These are phyloP conservation scores for Neurospora sp. DNA, from an alignment of 495 filamentous ascomycete species.

Conservation along the genomic window DNA sequence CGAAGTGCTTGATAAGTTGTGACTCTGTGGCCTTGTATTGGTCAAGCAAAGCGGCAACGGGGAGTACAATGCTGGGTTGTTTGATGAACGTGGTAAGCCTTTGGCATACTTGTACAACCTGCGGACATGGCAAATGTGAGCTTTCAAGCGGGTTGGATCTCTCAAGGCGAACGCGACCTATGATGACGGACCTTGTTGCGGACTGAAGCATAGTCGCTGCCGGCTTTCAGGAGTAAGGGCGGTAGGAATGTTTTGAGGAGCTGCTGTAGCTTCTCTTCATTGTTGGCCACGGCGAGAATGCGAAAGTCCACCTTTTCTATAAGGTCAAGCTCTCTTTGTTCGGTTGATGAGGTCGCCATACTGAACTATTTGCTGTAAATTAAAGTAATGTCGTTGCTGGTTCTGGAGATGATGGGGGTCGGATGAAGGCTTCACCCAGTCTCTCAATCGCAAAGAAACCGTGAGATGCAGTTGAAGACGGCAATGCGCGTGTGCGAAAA, in stretches of 20 bases:
- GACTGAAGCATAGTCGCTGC: constrained; percentile 67
- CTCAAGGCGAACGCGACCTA: not conserved
- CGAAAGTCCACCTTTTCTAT: constrained; percentile 85
- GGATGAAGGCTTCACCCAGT: not conserved
- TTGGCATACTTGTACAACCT: constrained; percentile 65
- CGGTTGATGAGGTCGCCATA: constrained; percentile 31
- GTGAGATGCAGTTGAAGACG: not conserved
- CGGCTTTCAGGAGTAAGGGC: constrained; percentile 73
- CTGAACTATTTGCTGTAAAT: not conserved
- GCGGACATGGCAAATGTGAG: not conserved
- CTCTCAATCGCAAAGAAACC: not conserved
- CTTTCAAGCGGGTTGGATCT: not conserved
- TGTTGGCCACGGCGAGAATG: constrained; percentile 68
- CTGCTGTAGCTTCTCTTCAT: constrained; percentile 70
- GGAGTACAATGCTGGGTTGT: constrained; percentile 56
- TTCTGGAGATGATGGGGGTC: not conserved
- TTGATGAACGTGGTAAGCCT: constrained; percentile 39
- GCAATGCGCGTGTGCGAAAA: not conserved
- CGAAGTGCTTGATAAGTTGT: constrained; percentile 77
- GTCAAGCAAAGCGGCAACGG: constrained; percentile 69
- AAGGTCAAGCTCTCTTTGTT: constrained; percentile 71
- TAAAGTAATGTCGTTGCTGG: not conserved
- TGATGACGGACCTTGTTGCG: constrained; percentile 59
- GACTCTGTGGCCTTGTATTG: constrained; percentile 73
- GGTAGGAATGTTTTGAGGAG: constrained; percentile 71